These are phyloP conservation scores for Bassia scoparia DNA, from an alignment of 148 eudicot species.

Conservation along the genomic window DNA sequence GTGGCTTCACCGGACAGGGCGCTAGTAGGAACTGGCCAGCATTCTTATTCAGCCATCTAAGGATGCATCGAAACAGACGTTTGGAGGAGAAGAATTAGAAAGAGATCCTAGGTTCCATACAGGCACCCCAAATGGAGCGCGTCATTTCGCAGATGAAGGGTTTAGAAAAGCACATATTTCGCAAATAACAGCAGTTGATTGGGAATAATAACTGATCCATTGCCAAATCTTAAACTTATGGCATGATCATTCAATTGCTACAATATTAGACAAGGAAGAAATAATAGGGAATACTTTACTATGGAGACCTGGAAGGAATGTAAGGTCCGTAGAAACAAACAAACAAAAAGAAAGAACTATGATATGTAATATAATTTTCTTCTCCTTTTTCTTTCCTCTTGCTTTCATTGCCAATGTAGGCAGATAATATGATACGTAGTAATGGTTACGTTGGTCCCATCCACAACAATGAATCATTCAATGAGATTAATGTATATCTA, in stretches of 20 bases:
- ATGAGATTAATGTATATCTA: slow-evolving; percentile 28
- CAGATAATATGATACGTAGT: no score
- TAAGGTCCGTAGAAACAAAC: slow-evolving; percentile 44
- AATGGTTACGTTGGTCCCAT: no score
- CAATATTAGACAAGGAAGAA: slow-evolving; percentile 72
- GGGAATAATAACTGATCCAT: slow-evolving; percentile 88
- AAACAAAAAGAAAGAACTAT: slow-evolving; percentile 3
- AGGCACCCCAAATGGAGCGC: slow-evolving; percentile 95
- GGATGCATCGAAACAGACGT: slow-evolving; percentile 78
- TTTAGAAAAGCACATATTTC: slow-evolving; percentile 84
- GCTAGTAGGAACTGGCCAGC: slow-evolving; percentile 95
- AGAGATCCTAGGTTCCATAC: slow-evolving; percentile 79
- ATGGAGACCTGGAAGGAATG: slow-evolving; percentile 92
- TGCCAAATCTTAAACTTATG: slow-evolving; percentile 58
- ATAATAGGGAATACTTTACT: slow-evolving; percentile 93
- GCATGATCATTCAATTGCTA: slow-evolving; percentile 99
- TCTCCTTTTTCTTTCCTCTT: slow-evolving; percentile 3
- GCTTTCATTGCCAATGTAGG: no score
- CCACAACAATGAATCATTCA: slow-evolving; percentile 7
- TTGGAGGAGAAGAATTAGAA: slow-evolving; percentile 90
- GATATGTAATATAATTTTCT: slow-evolving; percentile 3
- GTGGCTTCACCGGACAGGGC: slow-evolving; percentile 94
- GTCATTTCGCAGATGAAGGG: slow-evolving; percentile 81
- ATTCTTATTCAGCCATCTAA: slow-evolving; percentile 70
- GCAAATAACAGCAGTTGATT: slow-evolving; percentile 88